Percentiles rank a stretch among this genome's conserved stretches.
Conservation (phyloP, 495 filamentous ascomycete species). For the Hyaloscypha variabilis region DNA sequence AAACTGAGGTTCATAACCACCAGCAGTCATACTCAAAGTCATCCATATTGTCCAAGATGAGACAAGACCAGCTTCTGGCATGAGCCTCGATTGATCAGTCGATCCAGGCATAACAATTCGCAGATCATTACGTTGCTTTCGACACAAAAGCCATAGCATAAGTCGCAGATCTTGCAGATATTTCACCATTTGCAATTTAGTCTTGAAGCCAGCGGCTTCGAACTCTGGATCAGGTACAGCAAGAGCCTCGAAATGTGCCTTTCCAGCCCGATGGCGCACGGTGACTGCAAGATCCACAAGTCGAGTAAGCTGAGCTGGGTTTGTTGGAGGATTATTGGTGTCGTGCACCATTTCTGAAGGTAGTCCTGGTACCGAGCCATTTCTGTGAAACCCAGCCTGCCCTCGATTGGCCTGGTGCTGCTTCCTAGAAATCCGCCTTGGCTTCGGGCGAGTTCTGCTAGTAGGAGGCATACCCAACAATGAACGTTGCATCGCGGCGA, state of each 20-base stretch:
- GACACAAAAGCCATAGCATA: neutral
- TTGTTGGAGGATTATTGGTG: neutral
- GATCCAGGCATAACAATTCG: neutral
- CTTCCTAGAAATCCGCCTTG: neutral
- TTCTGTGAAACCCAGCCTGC: neutral
- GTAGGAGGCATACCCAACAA: neutral
- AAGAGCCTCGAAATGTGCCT: neutral
- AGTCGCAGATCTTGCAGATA: neutral
- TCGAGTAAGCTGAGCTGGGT: neutral
- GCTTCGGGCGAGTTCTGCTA: neutral
- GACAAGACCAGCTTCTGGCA: neutral
- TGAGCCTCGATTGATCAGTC: neutral
- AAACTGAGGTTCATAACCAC: neutral
- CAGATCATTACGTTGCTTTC: neutral
- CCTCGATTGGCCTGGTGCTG: neutral
- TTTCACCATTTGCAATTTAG: neutral
- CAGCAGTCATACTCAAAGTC: neutral
- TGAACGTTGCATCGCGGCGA: neutral
- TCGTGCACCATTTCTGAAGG: neutral
- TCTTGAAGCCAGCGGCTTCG: neutral
- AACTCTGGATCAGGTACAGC: neutral
- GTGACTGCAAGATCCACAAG: neutral
- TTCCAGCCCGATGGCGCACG: neutral
- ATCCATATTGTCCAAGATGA: neutral
- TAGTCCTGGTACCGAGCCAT: neutral